A percentile compares a stretch with the other conserved stretches of the same genome.
These are phyloP conservation scores for Globisporangium takayamanum DNA, from an alignment of 352 stramenopile species.

Conservation along the genomic window DNA sequence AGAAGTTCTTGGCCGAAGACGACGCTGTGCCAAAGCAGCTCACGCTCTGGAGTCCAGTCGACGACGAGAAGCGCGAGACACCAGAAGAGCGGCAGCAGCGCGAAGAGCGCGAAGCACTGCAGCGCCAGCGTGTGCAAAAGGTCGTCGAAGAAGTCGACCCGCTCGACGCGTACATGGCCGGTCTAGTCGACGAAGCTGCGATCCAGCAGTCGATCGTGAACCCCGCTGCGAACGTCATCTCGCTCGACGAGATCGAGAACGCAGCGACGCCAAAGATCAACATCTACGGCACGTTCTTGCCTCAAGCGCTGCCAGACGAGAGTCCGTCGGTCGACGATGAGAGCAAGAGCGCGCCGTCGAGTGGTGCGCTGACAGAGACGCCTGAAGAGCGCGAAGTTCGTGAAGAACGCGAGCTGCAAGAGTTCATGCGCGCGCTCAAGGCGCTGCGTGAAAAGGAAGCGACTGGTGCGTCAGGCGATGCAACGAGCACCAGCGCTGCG, in stretches of 20 bases:
- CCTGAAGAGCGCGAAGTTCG: slow-evolving; percentile 58
- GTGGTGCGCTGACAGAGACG: slow-evolving; percentile 38
- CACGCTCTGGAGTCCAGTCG: slow-evolving; percentile 51
- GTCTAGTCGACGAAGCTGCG: slow-evolving; percentile 66
- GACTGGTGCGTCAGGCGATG: neutral
- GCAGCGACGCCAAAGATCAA: slow-evolving; percentile 59
- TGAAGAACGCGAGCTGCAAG: slow-evolving; percentile 73
- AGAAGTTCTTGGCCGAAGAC: slow-evolving; percentile 63
- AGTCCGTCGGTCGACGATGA: slow-evolving; percentile 12
- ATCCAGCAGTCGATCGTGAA: slow-evolving; percentile 70
- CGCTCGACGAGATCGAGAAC: slow-evolving; percentile 68
- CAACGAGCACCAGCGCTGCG: neutral
- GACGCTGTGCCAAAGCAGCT: slow-evolving; percentile 64
- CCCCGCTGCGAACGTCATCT: slow-evolving; percentile 77
- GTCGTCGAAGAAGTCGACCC: slow-evolving; percentile 79
- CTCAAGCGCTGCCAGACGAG: slow-evolving; percentile 14
- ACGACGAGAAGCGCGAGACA: slow-evolving; percentile 59
- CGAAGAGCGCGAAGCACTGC: slow-evolving; percentile 32
- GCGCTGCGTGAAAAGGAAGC: slow-evolving; percentile 61
- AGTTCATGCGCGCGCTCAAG: slow-evolving; percentile 84
- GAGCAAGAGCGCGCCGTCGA: neutral
- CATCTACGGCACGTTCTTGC: slow-evolving; percentile 84
- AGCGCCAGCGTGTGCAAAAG: slow-evolving; percentile 59
- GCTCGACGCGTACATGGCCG: slow-evolving; percentile 84
- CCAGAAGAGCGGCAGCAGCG: slow-evolving; percentile 42